Evolutionary conservation across 108 stramenopile species (phyloP).

Genomic region (Stephanodiscus triporus): DNA sequence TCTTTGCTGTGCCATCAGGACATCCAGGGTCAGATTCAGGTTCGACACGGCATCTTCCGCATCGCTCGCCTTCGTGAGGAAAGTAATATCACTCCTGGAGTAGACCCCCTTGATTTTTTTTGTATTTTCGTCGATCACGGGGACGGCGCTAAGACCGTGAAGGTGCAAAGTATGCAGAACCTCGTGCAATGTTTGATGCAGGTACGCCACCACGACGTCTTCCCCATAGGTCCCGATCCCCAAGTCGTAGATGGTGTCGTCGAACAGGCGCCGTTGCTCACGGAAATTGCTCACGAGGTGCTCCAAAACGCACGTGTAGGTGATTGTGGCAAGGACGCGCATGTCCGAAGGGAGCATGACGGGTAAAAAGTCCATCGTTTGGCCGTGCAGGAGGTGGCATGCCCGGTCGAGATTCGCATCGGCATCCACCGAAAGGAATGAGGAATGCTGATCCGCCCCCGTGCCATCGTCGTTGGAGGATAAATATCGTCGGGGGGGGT

Average conservation of each 20-base stretch:
- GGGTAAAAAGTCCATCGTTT: slow-evolving; percentile 80
- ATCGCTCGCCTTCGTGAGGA: slow-evolving; percentile 88
- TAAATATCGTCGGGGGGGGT: slow-evolving; percentile 35
- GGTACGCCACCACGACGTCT: slow-evolving; percentile 74
- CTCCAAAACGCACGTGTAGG: slow-evolving; percentile 87
- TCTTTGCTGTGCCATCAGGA: slow-evolving; percentile 71
- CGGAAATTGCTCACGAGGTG: slow-evolving; percentile 94
- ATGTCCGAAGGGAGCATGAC: slow-evolving; percentile 86
- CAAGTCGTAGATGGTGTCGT: slow-evolving; percentile 91
- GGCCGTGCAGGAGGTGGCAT: slow-evolving; percentile 62
- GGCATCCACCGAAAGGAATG: slow-evolving; percentile 68
- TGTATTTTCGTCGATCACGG: slow-evolving; percentile 76
- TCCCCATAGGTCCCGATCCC: slow-evolving; percentile 93
- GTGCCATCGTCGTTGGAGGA: slow-evolving; percentile 3
- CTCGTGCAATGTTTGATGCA: slow-evolving; percentile 78
- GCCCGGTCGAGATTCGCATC: slow-evolving; percentile 79
- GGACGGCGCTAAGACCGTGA: slow-evolving; percentile 74
- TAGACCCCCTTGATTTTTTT: slow-evolving; percentile 80
- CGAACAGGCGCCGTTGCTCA: slow-evolving; percentile 94
- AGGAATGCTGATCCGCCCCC: slow-evolving; percentile 45
- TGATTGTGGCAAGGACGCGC: slow-evolving; percentile 85
- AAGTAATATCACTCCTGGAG: slow-evolving; percentile 89
- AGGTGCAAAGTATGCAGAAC: slow-evolving; percentile 76
- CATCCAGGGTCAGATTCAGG: slow-evolving; percentile 78
- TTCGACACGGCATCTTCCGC: slow-evolving; percentile 90